Percentiles rank a stretch among this genome's conserved stretches.
These are phyloP conservation scores for Hymenoscyphus albidus DNA, from an alignment of 2,329 filamentous ascomycete genomes.

Conservation along the genomic window DNA sequence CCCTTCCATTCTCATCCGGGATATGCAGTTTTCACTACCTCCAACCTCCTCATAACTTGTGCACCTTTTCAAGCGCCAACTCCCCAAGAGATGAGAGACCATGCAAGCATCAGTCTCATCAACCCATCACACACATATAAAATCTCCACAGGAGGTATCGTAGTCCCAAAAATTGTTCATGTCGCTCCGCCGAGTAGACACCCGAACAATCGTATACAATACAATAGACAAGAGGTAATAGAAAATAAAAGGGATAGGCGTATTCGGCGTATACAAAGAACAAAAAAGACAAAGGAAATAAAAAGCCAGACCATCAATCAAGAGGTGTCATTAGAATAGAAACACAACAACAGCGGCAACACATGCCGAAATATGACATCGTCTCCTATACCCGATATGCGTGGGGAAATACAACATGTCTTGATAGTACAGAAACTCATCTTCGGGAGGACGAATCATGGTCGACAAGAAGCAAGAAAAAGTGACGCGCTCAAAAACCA, in stretches of 20 bases:
- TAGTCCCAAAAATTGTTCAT: background rate
- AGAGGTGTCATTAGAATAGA: constrained; percentile 17
- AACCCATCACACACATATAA: background rate
- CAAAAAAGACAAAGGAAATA: constrained; percentile 1
- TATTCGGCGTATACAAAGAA: background rate
- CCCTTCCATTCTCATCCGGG: background rate
- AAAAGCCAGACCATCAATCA: constrained; percentile 13
- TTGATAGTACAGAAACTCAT: background rate
- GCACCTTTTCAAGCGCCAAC: background rate
- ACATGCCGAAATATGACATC: background rate
- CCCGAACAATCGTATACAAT: background rate
- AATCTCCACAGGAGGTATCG: constrained; percentile 9
- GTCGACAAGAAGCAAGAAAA: background rate
- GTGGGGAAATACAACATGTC: background rate
- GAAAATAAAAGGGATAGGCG: background rate
- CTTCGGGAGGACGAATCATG: background rate
- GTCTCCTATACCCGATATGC: background rate
- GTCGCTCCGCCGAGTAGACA: constrained; percentile 5
- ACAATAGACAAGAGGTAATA: constrained; percentile 6
- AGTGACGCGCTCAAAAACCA: background rate
- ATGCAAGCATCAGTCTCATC: background rate
- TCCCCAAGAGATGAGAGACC: background rate
- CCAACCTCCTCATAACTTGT: background rate
- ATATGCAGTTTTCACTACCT: background rate
- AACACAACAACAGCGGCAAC: constrained; percentile 5